Evolutionary conservation across 1,139 yeast genomes (phyloP).

Genomic region (Petasospora rhodanensis): DNA sequence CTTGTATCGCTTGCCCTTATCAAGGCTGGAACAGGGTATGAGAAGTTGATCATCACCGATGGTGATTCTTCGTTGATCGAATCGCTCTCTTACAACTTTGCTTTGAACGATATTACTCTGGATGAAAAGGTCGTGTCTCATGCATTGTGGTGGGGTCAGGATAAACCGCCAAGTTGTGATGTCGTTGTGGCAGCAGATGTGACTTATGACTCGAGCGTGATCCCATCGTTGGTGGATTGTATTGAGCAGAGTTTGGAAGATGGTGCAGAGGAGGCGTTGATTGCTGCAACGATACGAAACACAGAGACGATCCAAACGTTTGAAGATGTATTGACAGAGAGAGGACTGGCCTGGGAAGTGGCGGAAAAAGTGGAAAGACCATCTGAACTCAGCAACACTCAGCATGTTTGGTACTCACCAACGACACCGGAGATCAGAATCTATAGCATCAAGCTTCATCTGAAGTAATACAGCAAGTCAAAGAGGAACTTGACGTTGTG

Average conservation of each 20-base stretch:
- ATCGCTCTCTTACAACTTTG: conserved; percentile 41
- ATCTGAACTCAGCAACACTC: conserved; percentile 5
- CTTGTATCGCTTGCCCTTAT: conserved; percentile 60
- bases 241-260: conserved; percentile 36
- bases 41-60: conserved; percentile 58
- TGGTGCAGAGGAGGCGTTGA: conserved; percentile 32
- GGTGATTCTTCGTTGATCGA: conserved; percentile 69
- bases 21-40: conserved; percentile 22
- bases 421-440: conserved; percentile 41
- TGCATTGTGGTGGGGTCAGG: conserved; percentile 62
- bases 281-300: conserved; percentile 75
- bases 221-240: conserved; percentile 52
- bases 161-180: conserved; percentile 28
- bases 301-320: conserved; percentile 51
- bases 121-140: conserved; percentile 30
- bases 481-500: background rate
- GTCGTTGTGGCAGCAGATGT: conserved; percentile 77
- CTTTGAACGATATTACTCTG: conserved; percentile 36
- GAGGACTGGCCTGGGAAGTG: conserved; percentile 24
- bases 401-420: conserved; percentile 25
- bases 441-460: conserved; percentile 25
- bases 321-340: conserved; percentile 37
- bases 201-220: conserved; percentile 66
- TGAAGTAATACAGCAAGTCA: background rate
- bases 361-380: conserved; percentile 9